A percentile compares a stretch with the other conserved stretches of the same genome.
These are phyloP conservation scores for Zygotorulaspora danielsina DNA, from an alignment of 805 yeast genomes.

Conservation along the genomic window DNA sequence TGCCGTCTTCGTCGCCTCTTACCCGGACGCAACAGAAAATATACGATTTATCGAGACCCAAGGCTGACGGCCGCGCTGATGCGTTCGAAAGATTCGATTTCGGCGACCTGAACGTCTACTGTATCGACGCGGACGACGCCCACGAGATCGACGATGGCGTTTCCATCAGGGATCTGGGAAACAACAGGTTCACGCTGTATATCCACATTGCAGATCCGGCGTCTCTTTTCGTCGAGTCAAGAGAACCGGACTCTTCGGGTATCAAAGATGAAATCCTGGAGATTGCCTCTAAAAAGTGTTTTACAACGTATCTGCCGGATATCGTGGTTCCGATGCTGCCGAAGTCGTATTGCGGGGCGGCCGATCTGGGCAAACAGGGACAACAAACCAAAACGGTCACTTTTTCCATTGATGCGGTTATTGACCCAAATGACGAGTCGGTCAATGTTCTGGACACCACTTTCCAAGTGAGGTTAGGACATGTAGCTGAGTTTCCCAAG, in stretches of 20 bases:
- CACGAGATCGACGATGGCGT: conserved; percentile 94
- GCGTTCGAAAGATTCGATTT: conserved; percentile 39
- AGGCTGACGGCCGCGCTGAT: not conserved
- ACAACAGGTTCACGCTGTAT: conserved; percentile 43
- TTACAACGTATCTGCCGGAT: conserved; percentile 73
- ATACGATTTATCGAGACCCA: conserved; percentile 26
- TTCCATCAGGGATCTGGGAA: conserved; percentile 44
- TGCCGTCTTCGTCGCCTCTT: conserved; percentile 45
- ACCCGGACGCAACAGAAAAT: conserved; percentile 41
- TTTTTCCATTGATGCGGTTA: conserved; percentile 37
- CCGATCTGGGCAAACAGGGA: conserved; percentile 48
- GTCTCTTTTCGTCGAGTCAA: conserved; percentile 46
- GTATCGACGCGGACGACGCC: conserved; percentile 78
- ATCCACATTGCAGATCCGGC: conserved; percentile 88
- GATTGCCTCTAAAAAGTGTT: conserved; percentile 56
- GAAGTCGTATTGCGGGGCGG: conserved; percentile 42
- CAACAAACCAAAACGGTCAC: conserved; percentile 46
- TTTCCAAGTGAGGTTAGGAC: conserved; percentile 39
- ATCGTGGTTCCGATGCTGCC: conserved; percentile 70
- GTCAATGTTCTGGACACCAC: conserved; percentile 25
- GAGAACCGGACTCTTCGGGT: conserved; percentile 16
- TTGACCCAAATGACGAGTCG: conserved; percentile 25
- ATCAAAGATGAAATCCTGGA: conserved; percentile 39
- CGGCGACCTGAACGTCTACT: conserved; percentile 54
- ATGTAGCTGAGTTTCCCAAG: conserved; percentile 44